Evolutionary conservation across 1,139 yeast species (phyloP).

Genomic region (Lodderomyces orthopsilosis): DNA sequence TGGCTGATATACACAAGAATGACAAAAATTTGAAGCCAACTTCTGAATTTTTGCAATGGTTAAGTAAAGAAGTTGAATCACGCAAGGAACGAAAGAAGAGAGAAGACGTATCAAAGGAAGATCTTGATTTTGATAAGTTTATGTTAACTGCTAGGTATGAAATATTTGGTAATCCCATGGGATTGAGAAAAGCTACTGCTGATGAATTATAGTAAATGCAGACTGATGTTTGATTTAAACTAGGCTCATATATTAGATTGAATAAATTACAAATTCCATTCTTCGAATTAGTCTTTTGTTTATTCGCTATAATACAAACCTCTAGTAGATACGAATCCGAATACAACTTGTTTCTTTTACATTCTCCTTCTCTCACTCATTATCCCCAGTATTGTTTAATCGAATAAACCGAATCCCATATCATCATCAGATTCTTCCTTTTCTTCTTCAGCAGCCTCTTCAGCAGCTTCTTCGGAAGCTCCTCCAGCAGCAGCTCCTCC

Average conservation of each 20-base stretch:
- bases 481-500: conserved; percentile 66
- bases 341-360: too few species aligned
- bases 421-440: conserved; percentile 57
- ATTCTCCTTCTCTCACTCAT: background rate
- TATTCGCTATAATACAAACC: background rate
- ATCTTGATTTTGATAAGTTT: conserved; percentile 39
- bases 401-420: conserved; percentile 56
- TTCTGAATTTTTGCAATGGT: conserved; percentile 56
- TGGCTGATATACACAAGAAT: conserved; percentile 36
- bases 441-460: conserved; percentile 57
- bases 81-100: conserved; percentile 36
- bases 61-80: conserved; percentile 48
- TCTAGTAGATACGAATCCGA: too few species aligned
- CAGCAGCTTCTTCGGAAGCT: conserved; percentile 71
- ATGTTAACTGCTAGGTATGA: conserved; percentile 62
- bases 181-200: conserved; percentile 52
- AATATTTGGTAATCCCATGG: conserved; percentile 80
- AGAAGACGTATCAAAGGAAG: conserved; percentile 27
- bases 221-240: too few species aligned
- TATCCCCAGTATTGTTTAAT: conserved; percentile 28
- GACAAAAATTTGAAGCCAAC: conserved; percentile 25
- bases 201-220: conserved; percentile 54
- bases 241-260: too few species aligned
- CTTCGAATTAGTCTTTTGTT: background rate
- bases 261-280: too few species aligned